A percentile compares a stretch with the other conserved stretches of the same genome.
Conservation (phyloP, 148 eudicot species). For the Agrostemma githago region DNA sequence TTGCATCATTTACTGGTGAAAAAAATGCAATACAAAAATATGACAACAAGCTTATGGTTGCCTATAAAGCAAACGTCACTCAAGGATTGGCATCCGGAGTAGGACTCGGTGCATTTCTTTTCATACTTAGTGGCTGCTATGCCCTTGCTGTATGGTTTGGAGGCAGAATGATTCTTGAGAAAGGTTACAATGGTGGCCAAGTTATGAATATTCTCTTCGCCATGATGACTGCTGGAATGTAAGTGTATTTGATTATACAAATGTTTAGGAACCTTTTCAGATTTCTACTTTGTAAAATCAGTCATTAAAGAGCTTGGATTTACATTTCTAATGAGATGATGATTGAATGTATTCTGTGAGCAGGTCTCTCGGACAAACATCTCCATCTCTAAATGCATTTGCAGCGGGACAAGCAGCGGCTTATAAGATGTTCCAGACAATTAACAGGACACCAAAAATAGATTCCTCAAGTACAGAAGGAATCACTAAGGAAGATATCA, state of each 20-base stretch:
- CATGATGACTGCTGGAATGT: constrained; percentile 75
- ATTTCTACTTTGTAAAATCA: too few relatives aligned
- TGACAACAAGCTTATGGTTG: constrained; percentile 40
- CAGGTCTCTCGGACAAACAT: constrained; percentile 75
- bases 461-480: constrained; percentile 62
- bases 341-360: neutral
- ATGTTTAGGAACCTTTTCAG: neutral
- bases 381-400: constrained; percentile 69
- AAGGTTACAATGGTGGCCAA: constrained; percentile 71
- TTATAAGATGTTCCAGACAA: constrained; percentile 79
- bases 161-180: constrained; percentile 47
- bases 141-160: constrained; percentile 83
- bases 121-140: constrained; percentile 44
- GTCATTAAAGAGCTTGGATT: neutral
- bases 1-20: constrained; percentile 82
- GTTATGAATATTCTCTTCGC: constrained; percentile 73
- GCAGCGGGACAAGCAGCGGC: constrained; percentile 88
- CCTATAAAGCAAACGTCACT: constrained; percentile 41
- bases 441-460: constrained; percentile 54
- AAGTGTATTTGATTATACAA: constrained; percentile 21
- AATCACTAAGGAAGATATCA: constrained; percentile 40
- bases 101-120: constrained; percentile 53
- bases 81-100: constrained; percentile 77
- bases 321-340: neutral
- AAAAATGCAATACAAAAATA: constrained; percentile 51